These are phyloP conservation scores for Cylindrodendrum hubeiense DNA, from an alignment of 2,329 filamentous ascomycete genomes.

Conservation along the genomic window DNA sequence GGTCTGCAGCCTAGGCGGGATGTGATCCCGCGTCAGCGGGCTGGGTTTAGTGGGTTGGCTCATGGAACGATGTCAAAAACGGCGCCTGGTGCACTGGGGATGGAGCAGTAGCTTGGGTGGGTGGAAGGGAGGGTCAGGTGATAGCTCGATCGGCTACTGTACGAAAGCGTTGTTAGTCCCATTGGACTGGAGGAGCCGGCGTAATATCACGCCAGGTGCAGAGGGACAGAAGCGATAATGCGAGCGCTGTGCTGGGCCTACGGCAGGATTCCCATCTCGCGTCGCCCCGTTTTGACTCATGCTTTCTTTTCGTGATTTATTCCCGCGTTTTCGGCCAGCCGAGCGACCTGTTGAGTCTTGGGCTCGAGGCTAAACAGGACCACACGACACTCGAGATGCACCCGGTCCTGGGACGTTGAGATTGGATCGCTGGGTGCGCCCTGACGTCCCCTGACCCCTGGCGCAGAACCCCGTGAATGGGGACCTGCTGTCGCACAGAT, in stretches of 20 bases:
- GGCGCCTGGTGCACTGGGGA: neutral
- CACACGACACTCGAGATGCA: neutral
- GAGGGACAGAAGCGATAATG: neutral
- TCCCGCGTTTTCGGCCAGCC: neutral
- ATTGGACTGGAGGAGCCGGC: neutral
- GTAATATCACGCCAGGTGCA: slow-evolving; percentile 10
- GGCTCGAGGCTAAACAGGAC: neutral
- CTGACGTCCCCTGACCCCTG: neutral
- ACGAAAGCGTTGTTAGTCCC: neutral
- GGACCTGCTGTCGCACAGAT: neutral
- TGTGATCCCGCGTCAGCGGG: neutral
- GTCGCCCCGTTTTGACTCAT: neutral
- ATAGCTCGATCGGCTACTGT: slow-evolving; percentile 13
- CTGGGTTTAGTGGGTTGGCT: neutral
- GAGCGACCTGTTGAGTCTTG: neutral
- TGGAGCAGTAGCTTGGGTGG: neutral
- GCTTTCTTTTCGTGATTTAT: neutral
- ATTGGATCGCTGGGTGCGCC: slow-evolving; percentile 1
- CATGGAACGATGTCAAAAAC: neutral
- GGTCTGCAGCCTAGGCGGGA: neutral
- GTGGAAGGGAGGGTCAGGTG: neutral
- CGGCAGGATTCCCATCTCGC: neutral
- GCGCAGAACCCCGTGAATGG: neutral
- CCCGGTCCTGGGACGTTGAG: neutral
- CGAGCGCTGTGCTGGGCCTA: neutral